phyloP scores from a whole-genome alignment of 1,139 yeast genomes.

The Zygosaccharomyces sapae region DNA sequence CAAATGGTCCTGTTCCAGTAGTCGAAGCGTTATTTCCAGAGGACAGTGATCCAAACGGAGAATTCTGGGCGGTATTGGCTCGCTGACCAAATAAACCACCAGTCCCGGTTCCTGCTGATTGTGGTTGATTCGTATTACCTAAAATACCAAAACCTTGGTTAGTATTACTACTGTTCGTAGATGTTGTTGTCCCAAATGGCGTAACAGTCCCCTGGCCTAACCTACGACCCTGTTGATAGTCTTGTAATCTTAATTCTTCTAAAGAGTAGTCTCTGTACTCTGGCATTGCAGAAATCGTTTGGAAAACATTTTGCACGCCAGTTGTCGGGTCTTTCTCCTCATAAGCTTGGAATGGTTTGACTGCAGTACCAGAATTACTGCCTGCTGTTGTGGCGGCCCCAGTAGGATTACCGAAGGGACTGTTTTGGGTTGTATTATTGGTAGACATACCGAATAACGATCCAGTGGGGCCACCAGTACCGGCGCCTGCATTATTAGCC shows the following conservation, averaged over 20 bases:
- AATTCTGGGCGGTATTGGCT: constrained; percentile 18
- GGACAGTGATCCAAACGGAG: constrained; percentile 18
- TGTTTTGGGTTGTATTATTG: constrained; percentile 28
- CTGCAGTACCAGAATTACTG: constrained; percentile 67
- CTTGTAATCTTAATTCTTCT: constrained; percentile 87
- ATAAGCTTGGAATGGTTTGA: constrained; percentile 59
- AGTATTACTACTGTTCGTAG: constrained; percentile 14
- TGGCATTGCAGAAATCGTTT: constrained; percentile 83
- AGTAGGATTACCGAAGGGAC: constrained; percentile 28
- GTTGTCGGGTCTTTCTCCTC: constrained; percentile 71
- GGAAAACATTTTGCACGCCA: constrained; percentile 56
- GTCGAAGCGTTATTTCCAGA: constrained; percentile 11
- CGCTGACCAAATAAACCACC: constrained; percentile 36
- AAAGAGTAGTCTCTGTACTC: constrained; percentile 76
- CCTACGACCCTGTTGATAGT: constrained; percentile 72
- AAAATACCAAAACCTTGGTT: constrained; percentile 24
- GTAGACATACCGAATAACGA: constrained; percentile 38
- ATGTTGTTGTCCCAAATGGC: constrained; percentile 33
- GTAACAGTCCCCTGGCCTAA: constrained; percentile 31
- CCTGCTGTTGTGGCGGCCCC: constrained; percentile 25
- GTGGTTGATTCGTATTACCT: constrained; percentile 21
- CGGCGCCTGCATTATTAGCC: constrained; percentile 30
- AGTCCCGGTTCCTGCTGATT: constrained; percentile 19
- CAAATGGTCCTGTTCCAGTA: constrained; percentile 11
- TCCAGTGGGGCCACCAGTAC: constrained; percentile 33